Conservation (phyloP, 140 eudicot genomes). For the Erigeron philadelphicus region DNA sequence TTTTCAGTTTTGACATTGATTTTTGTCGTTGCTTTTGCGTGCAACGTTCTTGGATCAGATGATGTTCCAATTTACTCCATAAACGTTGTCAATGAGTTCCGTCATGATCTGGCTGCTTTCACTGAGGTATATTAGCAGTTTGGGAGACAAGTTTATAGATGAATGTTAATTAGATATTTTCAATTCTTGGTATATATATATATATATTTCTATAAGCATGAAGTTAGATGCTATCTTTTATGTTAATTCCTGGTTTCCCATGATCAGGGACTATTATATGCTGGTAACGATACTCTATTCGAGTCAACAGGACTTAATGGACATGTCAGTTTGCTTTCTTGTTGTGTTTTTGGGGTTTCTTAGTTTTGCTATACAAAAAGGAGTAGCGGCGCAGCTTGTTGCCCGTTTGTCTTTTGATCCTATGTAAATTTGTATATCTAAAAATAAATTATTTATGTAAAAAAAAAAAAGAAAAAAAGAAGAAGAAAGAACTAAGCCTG, state of each 20-base stretch:
- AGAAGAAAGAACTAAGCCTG: background rate
- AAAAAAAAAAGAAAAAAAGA: too few species aligned
- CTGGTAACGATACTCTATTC: conserved; percentile 53
- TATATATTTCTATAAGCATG: too few species aligned
- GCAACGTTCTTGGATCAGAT: conserved; percentile 19
- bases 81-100: conserved; percentile 54
- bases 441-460: too few species aligned
- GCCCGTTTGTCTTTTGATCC: too few species aligned
- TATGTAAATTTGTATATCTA: too few species aligned
- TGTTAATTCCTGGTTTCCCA: too few species aligned
- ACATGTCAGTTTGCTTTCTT: conserved; percentile 35
- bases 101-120: conserved; percentile 62
- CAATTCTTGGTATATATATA: too few species aligned
- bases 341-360: background rate
- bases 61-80: conserved; percentile 26
- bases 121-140: conserved; percentile 45
- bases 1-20: conserved; percentile 18
- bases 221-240: too few species aligned
- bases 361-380: too few species aligned
- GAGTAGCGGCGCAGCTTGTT: too few species aligned
- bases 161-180: too few species aligned
- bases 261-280: conserved; percentile 61
- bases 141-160: too few species aligned
- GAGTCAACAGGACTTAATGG: conserved; percentile 76
- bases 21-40: background rate